These are phyloP conservation scores for Backusella westeae DNA, from an alignment of 192 early-diverging fungal species.

Conservation along the genomic window DNA sequence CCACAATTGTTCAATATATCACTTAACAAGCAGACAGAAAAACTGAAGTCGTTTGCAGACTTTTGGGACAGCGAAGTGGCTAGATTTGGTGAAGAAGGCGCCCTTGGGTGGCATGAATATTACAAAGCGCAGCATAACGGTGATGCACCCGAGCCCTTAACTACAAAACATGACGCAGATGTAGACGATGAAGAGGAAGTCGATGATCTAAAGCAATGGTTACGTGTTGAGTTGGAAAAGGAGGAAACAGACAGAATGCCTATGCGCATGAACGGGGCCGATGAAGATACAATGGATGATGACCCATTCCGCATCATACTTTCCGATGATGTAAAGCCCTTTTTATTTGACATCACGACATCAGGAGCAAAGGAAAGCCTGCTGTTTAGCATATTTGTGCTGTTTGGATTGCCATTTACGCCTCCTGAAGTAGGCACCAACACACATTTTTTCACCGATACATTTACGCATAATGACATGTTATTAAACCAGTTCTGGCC, in stretches of 20 bases:
- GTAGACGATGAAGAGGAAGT: conserved; percentile 23
- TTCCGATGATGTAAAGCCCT: conserved; percentile 51
- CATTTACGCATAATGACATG: conserved; percentile 39
- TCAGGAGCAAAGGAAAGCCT: conserved; percentile 39
- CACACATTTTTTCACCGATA: conserved; percentile 38
- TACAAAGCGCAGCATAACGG: conserved; percentile 34
- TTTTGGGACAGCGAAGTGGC: conserved; percentile 57
- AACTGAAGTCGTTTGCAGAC: conserved; percentile 39
- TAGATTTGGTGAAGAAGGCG: conserved; percentile 54
- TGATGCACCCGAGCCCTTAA: not conserved
- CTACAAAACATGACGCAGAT: not conserved
- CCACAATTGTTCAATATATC: conserved; percentile 18
- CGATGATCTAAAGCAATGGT: conserved; percentile 20
- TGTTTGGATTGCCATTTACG: conserved; percentile 47
- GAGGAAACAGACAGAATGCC: conserved; percentile 23
- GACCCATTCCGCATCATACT: conserved; percentile 53
- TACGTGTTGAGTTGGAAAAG: conserved; percentile 30
- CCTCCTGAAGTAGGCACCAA: conserved; percentile 36
- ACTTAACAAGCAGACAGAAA: conserved; percentile 28
- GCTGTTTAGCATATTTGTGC: conserved; percentile 47
- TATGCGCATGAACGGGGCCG: not conserved
- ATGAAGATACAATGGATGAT: conserved; percentile 32
- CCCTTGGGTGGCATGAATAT: conserved; percentile 45
- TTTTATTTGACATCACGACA: conserved; percentile 43
- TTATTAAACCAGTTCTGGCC: conserved; percentile 24